These are phyloP conservation scores for Teratosphaeria zuluensis DNA, from an alignment of 2,329 filamentous ascomycete species.

Conservation along the genomic window DNA sequence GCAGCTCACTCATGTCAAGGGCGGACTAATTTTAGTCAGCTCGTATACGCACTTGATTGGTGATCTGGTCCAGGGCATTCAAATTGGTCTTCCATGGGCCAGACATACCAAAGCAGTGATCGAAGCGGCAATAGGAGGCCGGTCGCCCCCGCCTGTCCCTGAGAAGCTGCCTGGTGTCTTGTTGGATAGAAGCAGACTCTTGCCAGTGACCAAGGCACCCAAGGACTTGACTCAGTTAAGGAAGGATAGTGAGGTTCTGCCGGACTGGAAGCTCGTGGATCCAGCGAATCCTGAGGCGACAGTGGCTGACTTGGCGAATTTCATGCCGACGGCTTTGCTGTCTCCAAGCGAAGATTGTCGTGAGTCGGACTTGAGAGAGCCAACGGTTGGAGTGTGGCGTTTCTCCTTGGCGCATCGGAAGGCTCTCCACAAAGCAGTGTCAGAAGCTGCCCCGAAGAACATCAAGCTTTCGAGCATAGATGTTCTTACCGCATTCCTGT, in stretches of 20 bases:
- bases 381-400: slow-evolving; percentile 3
- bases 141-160: background rate
- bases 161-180: background rate
- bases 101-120: background rate
- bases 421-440: background rate
- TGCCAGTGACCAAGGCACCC: background rate
- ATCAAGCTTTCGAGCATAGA: slow-evolving; percentile 1
- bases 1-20: slow-evolving; percentile 2
- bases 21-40: slow-evolving; percentile 2
- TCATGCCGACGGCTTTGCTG: background rate
- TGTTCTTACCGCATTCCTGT: slow-evolving; percentile 4
- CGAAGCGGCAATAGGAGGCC: background rate
- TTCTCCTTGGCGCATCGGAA: background rate
- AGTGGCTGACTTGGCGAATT: background rate
- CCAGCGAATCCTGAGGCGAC: background rate
- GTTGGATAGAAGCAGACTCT: background rate
- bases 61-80: slow-evolving; percentile 1
- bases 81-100: slow-evolving; percentile 1
- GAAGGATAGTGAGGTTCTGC: background rate
- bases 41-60: slow-evolving; percentile 3
- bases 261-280: slow-evolving; percentile 1
- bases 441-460: background rate
- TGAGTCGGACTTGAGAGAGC: background rate
- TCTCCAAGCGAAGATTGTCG: background rate
- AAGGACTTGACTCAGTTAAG: background rate